A percentile compares a stretch with the other conserved stretches of the same genome.
phyloP scores from a whole-genome alignment of 2,329 filamentous ascomycete species.

The Tolypocladium capitatum region DNA sequence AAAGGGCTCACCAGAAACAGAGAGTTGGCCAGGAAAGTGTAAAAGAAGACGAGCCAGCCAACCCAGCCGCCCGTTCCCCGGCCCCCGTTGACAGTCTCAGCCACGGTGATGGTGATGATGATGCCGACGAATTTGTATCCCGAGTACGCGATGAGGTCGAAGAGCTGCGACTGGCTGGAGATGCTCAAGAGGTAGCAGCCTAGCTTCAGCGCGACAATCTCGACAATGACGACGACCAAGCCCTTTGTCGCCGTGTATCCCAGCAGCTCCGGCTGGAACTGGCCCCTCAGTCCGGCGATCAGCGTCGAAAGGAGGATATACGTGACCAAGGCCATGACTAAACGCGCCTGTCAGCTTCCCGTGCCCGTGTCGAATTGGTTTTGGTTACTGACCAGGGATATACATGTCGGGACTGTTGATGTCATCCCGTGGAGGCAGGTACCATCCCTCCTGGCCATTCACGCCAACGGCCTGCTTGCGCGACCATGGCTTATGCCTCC shows the following conservation, averaged over 20 bases:
- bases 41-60: constrained; percentile 78
- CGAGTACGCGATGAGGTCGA: constrained; percentile 89
- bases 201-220: constrained; percentile 81
- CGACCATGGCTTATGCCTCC: constrained; percentile 95
- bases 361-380: too few relatives aligned
- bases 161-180: constrained; percentile 81
- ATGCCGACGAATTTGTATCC: constrained; percentile 99
- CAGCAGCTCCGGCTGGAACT: constrained; percentile 88
- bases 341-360: constrained; percentile 9
- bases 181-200: constrained; percentile 91
- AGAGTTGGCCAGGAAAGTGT: constrained; percentile 87
- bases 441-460: constrained; percentile 60
- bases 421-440: constrained; percentile 85
- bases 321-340: constrained; percentile 89
- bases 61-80: constrained; percentile 77
- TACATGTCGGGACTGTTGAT: constrained; percentile 99
- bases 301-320: constrained; percentile 92
- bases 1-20: constrained; percentile 69
- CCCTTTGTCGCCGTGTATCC: constrained; percentile 80
- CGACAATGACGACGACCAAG: constrained; percentile 68
- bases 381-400: constrained; percentile 49
- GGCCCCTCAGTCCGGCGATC: constrained; percentile 75
- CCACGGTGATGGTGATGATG: constrained; percentile 72
- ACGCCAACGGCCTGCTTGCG: constrained; percentile 68
- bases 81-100: constrained; percentile 65